Conservation (phyloP, 2,329 filamentous ascomycete genomes). For the Aspergillus sp. region DNA sequence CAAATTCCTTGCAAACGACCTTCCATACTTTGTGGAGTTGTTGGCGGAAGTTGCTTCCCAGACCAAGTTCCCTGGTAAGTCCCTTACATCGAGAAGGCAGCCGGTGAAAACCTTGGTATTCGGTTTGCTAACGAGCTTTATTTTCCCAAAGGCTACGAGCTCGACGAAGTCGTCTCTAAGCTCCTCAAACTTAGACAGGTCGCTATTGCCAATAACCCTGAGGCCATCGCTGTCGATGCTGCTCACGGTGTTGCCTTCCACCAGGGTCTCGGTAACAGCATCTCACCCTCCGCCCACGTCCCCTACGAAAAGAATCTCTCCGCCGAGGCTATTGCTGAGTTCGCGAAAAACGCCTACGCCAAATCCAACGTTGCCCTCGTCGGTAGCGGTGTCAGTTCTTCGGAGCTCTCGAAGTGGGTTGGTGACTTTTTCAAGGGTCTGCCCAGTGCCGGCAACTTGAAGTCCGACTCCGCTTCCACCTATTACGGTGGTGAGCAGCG, state of each 20-base stretch:
- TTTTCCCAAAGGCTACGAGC: slow-evolving; percentile 70
- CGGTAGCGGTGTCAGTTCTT: slow-evolving; percentile 78
- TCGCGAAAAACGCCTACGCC: slow-evolving; percentile 75
- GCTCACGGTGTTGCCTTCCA: slow-evolving; percentile 90
- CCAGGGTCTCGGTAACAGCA: slow-evolving; percentile 78
- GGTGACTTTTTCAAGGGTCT: slow-evolving; percentile 84
- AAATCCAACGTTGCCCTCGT: slow-evolving; percentile 91
- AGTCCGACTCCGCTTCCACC: slow-evolving; percentile 68
- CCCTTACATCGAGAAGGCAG: not conserved
- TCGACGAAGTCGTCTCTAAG: slow-evolving; percentile 80
- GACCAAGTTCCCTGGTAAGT: slow-evolving; percentile 76
- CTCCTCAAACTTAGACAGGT: slow-evolving; percentile 77
- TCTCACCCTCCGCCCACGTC: slow-evolving; percentile 70
- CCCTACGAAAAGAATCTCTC: slow-evolving; percentile 79
- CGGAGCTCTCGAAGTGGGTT: slow-evolving; percentile 83
- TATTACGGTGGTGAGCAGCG: slow-evolving; percentile 97
- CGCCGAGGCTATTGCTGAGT: slow-evolving; percentile 71
- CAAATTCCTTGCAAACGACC: slow-evolving; percentile 91
- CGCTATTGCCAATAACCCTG: slow-evolving; percentile 61
- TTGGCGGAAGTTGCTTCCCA: slow-evolving; percentile 85
- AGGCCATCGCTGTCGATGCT: slow-evolving; percentile 77
- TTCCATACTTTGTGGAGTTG: slow-evolving; percentile 96
- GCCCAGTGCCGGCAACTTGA: slow-evolving; percentile 51
- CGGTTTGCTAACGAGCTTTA: slow-evolving; percentile 6
- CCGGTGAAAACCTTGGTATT: not conserved